phyloP scores from a whole-genome alignment of 768 basidiomycete genomes.

The Podaxis mareebaensis region DNA sequence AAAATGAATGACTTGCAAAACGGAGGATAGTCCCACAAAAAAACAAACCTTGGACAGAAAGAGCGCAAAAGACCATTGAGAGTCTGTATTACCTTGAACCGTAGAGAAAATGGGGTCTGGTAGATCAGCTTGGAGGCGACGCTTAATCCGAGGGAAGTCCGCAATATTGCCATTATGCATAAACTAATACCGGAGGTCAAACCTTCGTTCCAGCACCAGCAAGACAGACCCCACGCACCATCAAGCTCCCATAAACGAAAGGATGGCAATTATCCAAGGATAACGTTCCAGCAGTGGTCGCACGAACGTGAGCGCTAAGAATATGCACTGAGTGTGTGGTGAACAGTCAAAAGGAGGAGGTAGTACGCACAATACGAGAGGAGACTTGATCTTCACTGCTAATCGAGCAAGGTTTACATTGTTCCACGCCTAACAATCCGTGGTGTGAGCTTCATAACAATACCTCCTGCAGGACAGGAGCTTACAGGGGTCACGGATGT shows the following conservation, averaged over 20 bases:
- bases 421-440: conserved; percentile 80
- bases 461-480: background rate
- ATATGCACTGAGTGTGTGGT: background rate
- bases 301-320: conserved; percentile 85
- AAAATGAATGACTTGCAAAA: background rate
- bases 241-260: conserved; percentile 87
- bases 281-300: conserved; percentile 90
- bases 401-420: conserved; percentile 91
- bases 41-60: conserved; percentile 74
- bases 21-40: conserved; percentile 1
- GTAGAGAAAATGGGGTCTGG: conserved; percentile 84
- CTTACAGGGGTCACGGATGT: conserved; percentile 88
- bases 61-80: conserved; percentile 96
- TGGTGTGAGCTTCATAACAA: background rate
- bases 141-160: conserved; percentile 79
- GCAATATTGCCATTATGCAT: conserved; percentile 98
- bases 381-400: conserved; percentile 96
- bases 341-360: background rate
- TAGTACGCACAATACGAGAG: conserved; percentile 81
- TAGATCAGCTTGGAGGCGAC: conserved; percentile 72
- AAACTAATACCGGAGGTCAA: conserved; percentile 44
- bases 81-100: conserved; percentile 95
- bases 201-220: background rate
- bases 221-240: conserved; percentile 50
- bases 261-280: conserved; percentile 95